Percentiles rank a stretch among this genome's conserved stretches.
These are phyloP conservation scores for Diaporthe sp. DNA, from an alignment of 2,329 filamentous ascomycete genomes.

Conservation along the genomic window DNA sequence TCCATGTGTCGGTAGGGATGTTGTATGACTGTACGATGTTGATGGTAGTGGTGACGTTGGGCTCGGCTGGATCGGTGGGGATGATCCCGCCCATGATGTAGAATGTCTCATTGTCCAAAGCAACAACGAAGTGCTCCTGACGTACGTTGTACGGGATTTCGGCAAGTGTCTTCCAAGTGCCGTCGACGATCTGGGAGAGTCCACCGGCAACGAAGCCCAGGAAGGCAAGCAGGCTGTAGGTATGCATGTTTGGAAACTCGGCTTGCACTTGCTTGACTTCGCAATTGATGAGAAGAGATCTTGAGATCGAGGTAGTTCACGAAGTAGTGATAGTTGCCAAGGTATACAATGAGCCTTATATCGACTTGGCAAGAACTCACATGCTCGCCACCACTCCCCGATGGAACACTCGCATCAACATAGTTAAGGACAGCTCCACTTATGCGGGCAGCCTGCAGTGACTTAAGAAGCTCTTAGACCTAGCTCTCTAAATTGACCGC, in stretches of 20 bases:
- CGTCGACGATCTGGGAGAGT: slow-evolving; percentile 23
- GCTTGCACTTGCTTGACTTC: neutral
- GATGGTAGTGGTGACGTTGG: slow-evolving; percentile 41
- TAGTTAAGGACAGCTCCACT: neutral
- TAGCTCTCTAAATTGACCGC: neutral
- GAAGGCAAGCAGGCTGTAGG: neutral
- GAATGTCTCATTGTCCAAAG: slow-evolving; percentile 41
- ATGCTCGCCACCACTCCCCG: neutral
- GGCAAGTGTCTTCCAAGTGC: slow-evolving; percentile 43
- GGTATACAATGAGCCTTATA: neutral
- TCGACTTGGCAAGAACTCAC: neutral
- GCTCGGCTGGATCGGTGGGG: slow-evolving; percentile 32
- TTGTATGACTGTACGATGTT: slow-evolving; percentile 48
- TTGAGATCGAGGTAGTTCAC: neutral
- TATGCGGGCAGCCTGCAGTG: neutral
- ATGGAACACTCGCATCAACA: neutral
- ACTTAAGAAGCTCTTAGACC: neutral
- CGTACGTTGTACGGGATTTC: slow-evolving; percentile 44
- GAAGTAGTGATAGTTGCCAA: neutral
- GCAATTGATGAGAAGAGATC: neutral
- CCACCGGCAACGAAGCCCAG: slow-evolving; percentile 7
- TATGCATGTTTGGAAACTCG: neutral
- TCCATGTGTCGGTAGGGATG: slow-evolving; percentile 47
- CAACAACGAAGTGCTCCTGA: slow-evolving; percentile 47
- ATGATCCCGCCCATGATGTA: slow-evolving; percentile 48